Conservation (phyloP, 768 basidiomycete species). For the Lentinula aciculospora region DNA sequence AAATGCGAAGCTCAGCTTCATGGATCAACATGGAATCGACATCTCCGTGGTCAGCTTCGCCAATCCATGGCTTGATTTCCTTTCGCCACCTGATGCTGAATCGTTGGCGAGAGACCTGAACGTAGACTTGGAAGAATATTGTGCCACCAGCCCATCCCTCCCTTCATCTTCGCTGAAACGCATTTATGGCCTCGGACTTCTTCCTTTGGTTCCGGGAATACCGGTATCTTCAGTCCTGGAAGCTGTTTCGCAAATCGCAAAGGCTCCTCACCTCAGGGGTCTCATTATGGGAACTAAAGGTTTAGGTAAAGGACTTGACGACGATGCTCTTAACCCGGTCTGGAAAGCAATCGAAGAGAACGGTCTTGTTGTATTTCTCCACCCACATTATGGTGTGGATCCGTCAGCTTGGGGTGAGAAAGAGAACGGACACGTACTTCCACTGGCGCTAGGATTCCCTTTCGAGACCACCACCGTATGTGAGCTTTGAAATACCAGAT, state of each 20-base stretch:
- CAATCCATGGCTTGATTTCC: slow-evolving; percentile 91
- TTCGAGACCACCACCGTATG: slow-evolving; percentile 85
- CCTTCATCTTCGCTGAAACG: slow-evolving; percentile 43
- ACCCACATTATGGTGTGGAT: slow-evolving; percentile 84
- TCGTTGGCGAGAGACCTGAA: slow-evolving; percentile 64
- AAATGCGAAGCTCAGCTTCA: slow-evolving; percentile 74
- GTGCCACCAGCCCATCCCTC: slow-evolving; percentile 53
- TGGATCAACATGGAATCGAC: slow-evolving; percentile 81
- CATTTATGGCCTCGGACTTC: slow-evolving; percentile 78
- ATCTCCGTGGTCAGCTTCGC: slow-evolving; percentile 79
- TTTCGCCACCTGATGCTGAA: slow-evolving; percentile 62
- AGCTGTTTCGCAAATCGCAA: slow-evolving; percentile 59
- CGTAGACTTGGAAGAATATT: slow-evolving; percentile 72
- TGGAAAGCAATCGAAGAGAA: slow-evolving; percentile 71
- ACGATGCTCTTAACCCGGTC: slow-evolving; percentile 69
- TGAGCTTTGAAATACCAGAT: slow-evolving; percentile 9
- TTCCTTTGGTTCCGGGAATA: slow-evolving; percentile 76
- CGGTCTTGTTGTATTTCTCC: slow-evolving; percentile 77
- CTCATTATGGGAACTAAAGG: slow-evolving; percentile 83
- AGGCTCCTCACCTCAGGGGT: slow-evolving; percentile 60
- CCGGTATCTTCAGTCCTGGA: slow-evolving; percentile 51
- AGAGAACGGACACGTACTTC: slow-evolving; percentile 83
- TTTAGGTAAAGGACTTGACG: slow-evolving; percentile 76
- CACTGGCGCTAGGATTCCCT: slow-evolving; percentile 83
- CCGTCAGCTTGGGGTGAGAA: slow-evolving; percentile 65